Conservation (phyloP, 2,329 filamentous ascomycete species). For the Cordyceps cicadae region DNA sequence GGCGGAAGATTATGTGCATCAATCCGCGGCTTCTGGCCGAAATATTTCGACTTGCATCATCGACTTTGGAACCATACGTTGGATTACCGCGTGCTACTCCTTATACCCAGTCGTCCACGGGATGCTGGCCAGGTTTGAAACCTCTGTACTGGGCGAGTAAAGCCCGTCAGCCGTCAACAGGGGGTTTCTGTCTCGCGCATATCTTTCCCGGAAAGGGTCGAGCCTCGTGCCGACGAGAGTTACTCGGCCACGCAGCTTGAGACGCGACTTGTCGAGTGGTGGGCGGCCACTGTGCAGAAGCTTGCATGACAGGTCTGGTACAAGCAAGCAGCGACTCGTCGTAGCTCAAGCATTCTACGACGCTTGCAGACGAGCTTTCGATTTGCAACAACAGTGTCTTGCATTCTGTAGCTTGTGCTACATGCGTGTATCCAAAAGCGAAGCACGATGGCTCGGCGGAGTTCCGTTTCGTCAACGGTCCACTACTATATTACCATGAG, state of each 20-base stretch:
- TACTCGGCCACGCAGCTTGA: constrained; percentile 1
- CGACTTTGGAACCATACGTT: neutral
- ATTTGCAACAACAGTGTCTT: neutral
- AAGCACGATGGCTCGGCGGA: neutral
- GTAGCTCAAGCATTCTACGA: neutral
- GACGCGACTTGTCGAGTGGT: neutral
- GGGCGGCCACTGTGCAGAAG: neutral
- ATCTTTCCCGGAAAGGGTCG: constrained; percentile 4
- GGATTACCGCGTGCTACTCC: neutral
- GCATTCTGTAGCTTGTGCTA: neutral
- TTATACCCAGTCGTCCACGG: neutral
- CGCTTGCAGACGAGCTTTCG: neutral
- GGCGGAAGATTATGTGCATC: neutral
- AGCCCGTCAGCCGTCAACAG: neutral
- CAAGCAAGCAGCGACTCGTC: neutral
- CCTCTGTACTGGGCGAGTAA: neutral
- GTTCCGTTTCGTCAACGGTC: neutral
- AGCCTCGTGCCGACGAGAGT: neutral
- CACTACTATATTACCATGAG: neutral
- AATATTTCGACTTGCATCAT: neutral
- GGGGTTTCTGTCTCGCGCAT: neutral
- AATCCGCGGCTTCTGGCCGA: neutral
- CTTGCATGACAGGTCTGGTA: neutral
- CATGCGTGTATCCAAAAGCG: neutral
- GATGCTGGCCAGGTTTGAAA: neutral